These are phyloP conservation scores for Heliosperma pusillum DNA, from an alignment of 148 eudicot species.

Conservation along the genomic window DNA sequence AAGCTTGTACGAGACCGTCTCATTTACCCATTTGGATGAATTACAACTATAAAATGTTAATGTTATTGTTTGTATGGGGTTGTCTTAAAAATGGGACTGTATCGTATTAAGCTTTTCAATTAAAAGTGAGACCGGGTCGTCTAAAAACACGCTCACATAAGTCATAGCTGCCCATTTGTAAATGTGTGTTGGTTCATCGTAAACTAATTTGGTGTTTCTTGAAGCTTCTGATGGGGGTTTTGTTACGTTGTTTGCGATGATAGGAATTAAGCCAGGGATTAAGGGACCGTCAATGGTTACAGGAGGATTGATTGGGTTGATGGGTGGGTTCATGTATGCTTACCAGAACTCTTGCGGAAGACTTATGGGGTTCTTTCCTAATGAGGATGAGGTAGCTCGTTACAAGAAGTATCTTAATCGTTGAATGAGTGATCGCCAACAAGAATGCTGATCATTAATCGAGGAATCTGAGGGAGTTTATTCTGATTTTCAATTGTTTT, in stretches of 20 bases:
- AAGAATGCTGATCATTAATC: neutral
- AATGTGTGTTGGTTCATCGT: neutral
- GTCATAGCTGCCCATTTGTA: neutral
- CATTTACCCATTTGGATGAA: neutral
- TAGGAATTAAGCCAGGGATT: slow-evolving; percentile 84
- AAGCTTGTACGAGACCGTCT: neutral
- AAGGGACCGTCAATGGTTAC: slow-evolving; percentile 96
- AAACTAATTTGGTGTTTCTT: neutral
- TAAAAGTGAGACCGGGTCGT: neutral
- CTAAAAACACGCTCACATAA: neutral
- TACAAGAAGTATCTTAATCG: slow-evolving; percentile 46
- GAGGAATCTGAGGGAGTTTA: neutral
- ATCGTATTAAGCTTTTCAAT: neutral
- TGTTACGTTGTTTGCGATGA: slow-evolving; percentile 10
- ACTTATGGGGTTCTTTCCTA: slow-evolving; percentile 97
- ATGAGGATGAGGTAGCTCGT: slow-evolving; percentile 80
- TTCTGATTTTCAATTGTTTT: neutral
- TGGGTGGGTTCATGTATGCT: slow-evolving; percentile 98
- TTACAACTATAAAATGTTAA: too few relatives aligned
- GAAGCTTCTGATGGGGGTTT: neutral
- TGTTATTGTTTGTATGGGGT: neutral
- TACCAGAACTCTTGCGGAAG: slow-evolving; percentile 91
- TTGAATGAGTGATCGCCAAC: slow-evolving; percentile 5
- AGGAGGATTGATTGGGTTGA: slow-evolving; percentile 76
- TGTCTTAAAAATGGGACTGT: neutral